Evolutionary conservation across 2,329 filamentous ascomycete species (phyloP).

Genomic region (Aspergillus ustus): DNA sequence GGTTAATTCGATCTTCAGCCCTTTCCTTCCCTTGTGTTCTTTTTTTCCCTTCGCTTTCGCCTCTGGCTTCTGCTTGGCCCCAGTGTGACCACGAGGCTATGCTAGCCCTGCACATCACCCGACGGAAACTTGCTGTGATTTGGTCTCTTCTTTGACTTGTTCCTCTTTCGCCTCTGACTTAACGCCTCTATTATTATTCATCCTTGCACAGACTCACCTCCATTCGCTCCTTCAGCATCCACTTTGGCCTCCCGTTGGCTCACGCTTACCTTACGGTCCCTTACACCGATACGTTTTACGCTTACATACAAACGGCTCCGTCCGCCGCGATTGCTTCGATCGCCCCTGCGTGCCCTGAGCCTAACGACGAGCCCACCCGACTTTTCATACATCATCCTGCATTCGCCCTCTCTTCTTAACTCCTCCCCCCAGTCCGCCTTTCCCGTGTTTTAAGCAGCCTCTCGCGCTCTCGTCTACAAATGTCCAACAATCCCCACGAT

Average conservation of each 20-base stretch:
- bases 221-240: constrained; percentile 17
- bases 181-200: constrained; percentile 6
- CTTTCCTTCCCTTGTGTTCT: constrained; percentile 17
- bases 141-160: constrained; percentile 22
- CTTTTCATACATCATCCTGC: constrained; percentile 36
- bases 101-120: constrained; percentile 40
- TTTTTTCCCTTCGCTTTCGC: constrained; percentile 19
- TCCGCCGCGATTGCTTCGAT: constrained; percentile 9
- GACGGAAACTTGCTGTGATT: constrained; percentile 35
- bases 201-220: constrained; percentile 18
- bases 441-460: constrained; percentile 30
- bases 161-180: constrained; percentile 22
- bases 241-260: neutral
- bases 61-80: constrained; percentile 21
- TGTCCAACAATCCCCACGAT: constrained; percentile 49
- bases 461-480: constrained; percentile 36
- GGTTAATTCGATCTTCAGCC: constrained; percentile 20
- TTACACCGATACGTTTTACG: constrained; percentile 23
- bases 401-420: constrained; percentile 27
- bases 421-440: constrained; percentile 26
- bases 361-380: constrained; percentile 21
- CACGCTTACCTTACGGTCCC: constrained; percentile 4
- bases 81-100: constrained; percentile 37
- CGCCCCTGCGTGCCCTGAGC: constrained; percentile 24
- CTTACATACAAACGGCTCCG: constrained; percentile 16